Evolutionary conservation across 2,329 filamentous ascomycete genomes (phyloP).

Genomic region (Incumbomyces delicatus): DNA sequence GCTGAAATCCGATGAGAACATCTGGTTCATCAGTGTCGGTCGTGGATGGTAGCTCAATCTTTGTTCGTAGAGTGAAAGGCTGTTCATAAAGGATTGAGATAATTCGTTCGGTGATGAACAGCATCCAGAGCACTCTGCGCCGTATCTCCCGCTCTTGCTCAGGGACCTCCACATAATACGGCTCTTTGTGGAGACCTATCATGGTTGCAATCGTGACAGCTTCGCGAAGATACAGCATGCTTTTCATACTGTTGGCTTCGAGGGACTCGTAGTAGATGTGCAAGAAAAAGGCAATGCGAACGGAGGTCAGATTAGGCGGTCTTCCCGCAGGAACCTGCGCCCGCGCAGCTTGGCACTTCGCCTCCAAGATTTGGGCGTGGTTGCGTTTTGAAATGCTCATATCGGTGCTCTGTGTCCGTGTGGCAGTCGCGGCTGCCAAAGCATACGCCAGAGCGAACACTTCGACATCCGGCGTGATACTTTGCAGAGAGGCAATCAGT

Average conservation of each 20-base stretch:
- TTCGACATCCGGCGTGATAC: conserved; percentile 26
- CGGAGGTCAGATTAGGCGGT: conserved; percentile 28
- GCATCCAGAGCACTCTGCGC: conserved; percentile 38
- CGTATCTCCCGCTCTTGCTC: conserved; percentile 36
- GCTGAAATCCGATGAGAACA: conserved; percentile 2
- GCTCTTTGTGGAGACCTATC: conserved; percentile 38
- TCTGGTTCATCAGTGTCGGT: conserved; percentile 5
- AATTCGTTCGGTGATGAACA: conserved; percentile 38
- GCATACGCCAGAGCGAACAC: conserved; percentile 36
- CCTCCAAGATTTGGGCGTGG: conserved; percentile 22
- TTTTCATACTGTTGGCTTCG: conserved; percentile 28
- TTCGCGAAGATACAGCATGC: conserved; percentile 41
- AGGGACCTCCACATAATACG: conserved; percentile 30
- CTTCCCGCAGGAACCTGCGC: neutral
- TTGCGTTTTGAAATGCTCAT: conserved; percentile 1
- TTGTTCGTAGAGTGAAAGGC: conserved; percentile 3
- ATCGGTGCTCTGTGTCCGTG: conserved; percentile 25
- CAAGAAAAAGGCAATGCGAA: conserved; percentile 42
- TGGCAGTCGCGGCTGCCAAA: conserved; percentile 40
- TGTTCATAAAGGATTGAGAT: conserved; percentile 6
- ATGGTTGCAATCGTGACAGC: conserved; percentile 44
- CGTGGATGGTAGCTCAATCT: conserved; percentile 1
- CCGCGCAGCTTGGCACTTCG: conserved; percentile 27
- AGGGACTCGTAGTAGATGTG: conserved; percentile 36
- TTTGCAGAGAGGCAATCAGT: conserved; percentile 30